Percentiles rank a stretch among this genome's conserved stretches.
Conservation (phyloP, 352 stramenopile species). For the Phytophthora kernoviae region DNA sequence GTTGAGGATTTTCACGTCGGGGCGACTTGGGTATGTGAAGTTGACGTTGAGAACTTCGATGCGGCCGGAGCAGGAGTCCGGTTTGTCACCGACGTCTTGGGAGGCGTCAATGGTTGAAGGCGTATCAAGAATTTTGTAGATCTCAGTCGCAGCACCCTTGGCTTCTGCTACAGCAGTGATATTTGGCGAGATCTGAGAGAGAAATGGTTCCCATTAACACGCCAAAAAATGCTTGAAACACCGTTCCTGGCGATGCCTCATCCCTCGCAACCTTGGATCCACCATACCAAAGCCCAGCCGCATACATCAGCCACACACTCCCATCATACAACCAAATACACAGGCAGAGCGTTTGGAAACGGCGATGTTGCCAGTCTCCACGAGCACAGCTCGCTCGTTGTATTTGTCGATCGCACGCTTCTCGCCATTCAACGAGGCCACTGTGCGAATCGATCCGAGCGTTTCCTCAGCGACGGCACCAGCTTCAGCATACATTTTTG, state of each 20-base stretch:
- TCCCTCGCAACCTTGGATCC: conserved; percentile 37
- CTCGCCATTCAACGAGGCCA: conserved; percentile 43
- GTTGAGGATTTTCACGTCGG: conserved; percentile 33
- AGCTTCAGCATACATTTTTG: conserved; percentile 51
- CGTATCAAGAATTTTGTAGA: conserved; percentile 62
- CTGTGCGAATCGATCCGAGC: conserved; percentile 44
- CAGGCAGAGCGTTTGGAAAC: conserved; percentile 19
- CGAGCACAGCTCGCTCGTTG: conserved; percentile 16
- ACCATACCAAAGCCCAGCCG: conserved; percentile 57
- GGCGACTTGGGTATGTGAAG: conserved; percentile 77
- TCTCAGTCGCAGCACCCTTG: conserved; percentile 34
- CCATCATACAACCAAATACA: conserved; percentile 31
- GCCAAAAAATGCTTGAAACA: conserved; percentile 62
- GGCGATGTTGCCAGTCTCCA: conserved; percentile 27
- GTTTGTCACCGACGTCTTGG: conserved; percentile 20
- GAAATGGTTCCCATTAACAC: conserved; percentile 53
- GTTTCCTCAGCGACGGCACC: conserved; percentile 54
- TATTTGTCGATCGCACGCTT: conserved; percentile 39
- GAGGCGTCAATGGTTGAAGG: conserved; percentile 49
- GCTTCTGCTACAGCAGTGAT: conserved; percentile 50
- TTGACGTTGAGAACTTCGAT: conserved; percentile 55
- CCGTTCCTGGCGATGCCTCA: conserved; percentile 33
- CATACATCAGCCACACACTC: conserved; percentile 50
- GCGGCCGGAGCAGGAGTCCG: conserved; percentile 28
- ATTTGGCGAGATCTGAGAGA: conserved; percentile 59